Base-by-base conservation (phyloP, 495 filamentous ascomycete genomes). In the Penicillium simplicissimum region DNA sequence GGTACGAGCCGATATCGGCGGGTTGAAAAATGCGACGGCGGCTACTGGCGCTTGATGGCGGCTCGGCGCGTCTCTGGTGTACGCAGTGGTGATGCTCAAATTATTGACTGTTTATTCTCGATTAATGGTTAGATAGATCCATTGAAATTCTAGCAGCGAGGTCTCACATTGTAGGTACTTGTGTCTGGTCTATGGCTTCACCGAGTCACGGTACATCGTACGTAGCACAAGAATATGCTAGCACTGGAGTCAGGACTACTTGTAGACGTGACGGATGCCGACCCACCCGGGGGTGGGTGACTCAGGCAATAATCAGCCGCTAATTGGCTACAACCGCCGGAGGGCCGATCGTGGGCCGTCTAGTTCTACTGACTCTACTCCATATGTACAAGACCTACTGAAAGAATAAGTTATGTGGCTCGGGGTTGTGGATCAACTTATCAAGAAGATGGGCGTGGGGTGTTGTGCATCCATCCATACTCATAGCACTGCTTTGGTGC, bases 31-130 rank as follows among this genome's bases (percentile, higher is more conserved):
- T 52, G 56, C 37, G 37, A 45, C 48, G 45, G 45, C 69, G 69
- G 69, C 53, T 70, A 66, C 21, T 38, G 35, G 56, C 69, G 69
- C 67, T 69, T 71, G 48, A 17, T 58, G 63, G 59, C 66, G 63
- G 68, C 36, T 21, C 35, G 42, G 42, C 43, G 43, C 42, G 42
- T 42, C 42, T 53, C 19, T n/a, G 35, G 17, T 7, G n/a, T 55
- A 55, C 2, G 3, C 23, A 25, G 23, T 37, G 28, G 9, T 42
- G 40, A 19, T 19, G n/a, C 40, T 5, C 28, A 31, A 7, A 42
- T 19, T 3, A 9, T 8, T 15, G 15, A 15, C 8, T 17, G 2
- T 8, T 2, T 9, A 2, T 19, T 17, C 8, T 19, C 7, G 4
- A 42, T 7, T 19, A 19, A 9, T 9, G 5, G 5, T 42, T 3